phyloP scores from a whole-genome alignment of 129 eudicot species.

The Helianthus annuus region HanXRQr2.0-SUNRISE NC_035433.2:53471177-53471676 shows the following conservation, averaged over 20 bases:
- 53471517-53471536: not conserved
- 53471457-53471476: not conserved
- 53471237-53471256: not conserved
- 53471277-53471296: constrained; percentile 1
- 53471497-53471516: not conserved
- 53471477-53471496: not conserved
- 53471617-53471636: not conserved
- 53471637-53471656: not conserved
- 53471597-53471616: not conserved
- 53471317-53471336: not conserved
- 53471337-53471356: not conserved
- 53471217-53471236: not conserved
- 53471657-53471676: not conserved
- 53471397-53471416: not conserved
- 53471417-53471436: not conserved
- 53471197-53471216: not conserved
- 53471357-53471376: not conserved
- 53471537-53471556: not conserved
- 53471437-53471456: not conserved
- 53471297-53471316: not conserved
- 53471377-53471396: not conserved
- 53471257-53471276: not conserved
- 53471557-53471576: not conserved
- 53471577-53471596: not conserved
- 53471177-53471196: not conserved